Conservation (phyloP, 768 basidiomycete species). For the Leccinum fibrillosum region DNA sequence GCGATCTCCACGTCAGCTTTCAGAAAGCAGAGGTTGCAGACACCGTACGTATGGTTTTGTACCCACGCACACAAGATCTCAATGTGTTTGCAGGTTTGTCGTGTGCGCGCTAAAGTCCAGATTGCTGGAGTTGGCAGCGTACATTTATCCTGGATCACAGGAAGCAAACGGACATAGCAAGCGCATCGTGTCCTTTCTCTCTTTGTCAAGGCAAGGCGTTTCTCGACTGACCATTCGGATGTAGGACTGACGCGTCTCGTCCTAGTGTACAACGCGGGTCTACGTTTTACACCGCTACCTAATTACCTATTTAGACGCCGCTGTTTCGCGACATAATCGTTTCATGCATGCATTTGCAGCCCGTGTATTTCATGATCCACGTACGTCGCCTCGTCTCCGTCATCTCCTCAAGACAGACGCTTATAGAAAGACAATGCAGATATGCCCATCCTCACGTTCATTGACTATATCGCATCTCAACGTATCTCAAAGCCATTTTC, state of each 20-base stretch:
- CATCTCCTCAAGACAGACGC: not conserved
- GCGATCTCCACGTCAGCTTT: slow-evolving; percentile 76
- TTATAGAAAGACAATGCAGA: slow-evolving; percentile 17
- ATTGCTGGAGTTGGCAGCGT: slow-evolving; percentile 78
- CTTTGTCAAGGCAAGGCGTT: slow-evolving; percentile 26
- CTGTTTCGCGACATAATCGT: slow-evolving; percentile 29
- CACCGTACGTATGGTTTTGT: slow-evolving; percentile 47
- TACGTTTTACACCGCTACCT: slow-evolving; percentile 25
- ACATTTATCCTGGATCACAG: slow-evolving; percentile 69
- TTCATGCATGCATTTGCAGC: slow-evolving; percentile 21
- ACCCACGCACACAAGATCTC: not conserved
- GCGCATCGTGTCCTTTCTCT: not conserved
- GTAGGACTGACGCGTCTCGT: slow-evolving; percentile 2
- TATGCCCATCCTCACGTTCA: slow-evolving; percentile 25
- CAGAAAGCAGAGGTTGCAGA: slow-evolving; percentile 75
- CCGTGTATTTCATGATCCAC: slow-evolving; percentile 30
- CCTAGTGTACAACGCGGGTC: slow-evolving; percentile 27
- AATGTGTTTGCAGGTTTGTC: slow-evolving; percentile 56
- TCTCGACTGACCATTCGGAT: not conserved
- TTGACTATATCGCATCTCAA: slow-evolving; percentile 20
- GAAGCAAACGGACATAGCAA: slow-evolving; percentile 40
- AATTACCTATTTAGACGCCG: slow-evolving; percentile 23
- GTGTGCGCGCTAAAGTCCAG: slow-evolving; percentile 69
- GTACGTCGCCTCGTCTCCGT: slow-evolving; percentile 4
- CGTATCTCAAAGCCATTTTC: slow-evolving; percentile 14